Base-by-base conservation (phyloP, 1,139 yeast species). In the Candida mesenterica region DNA sequence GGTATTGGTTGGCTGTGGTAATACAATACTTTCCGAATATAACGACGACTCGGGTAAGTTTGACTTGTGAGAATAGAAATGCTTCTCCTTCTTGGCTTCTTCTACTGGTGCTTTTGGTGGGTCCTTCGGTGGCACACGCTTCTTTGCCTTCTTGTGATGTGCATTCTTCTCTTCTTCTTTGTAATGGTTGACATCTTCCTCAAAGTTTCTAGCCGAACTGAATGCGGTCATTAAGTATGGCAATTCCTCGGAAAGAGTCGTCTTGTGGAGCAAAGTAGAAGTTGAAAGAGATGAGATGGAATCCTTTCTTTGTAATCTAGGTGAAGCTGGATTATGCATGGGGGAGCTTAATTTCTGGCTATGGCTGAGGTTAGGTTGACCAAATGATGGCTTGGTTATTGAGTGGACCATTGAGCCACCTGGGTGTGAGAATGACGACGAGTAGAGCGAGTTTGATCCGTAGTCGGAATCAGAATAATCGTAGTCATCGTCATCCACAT, bases 161-260 rank as follows among this genome's bases (percentile, higher is more conserved):
- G 32, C 30, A 22, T 38, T 36, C n/a, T 43, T 45, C 10, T 49
- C 57, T 18, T 55, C 57, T 33, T 53, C 61, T 31, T 57, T 53
- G 46, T 48, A 66, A 41, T 66, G 72, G 34, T 58, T 59, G 4
- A 75, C 59, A 42, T 75, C 81, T 44, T 71, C 73, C 42, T 73
- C 77, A 12, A 73, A 62, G 25, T 67, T 68, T 41, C 65, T 69
- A 2, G 78, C 80, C 44, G 72, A 71, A 42, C 72, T 68, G 43
- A 77, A 78, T n/a, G 82, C 83, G 12, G 72, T 57, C 73, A 77
- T 63, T 45, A 78, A 57, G 43, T 65, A 70, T 0, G 84, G 84
- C 48, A 78, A 55, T 46, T 77, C 79, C 23, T 76, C 80, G 2
- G 77, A 50, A 4, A 77, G 57, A 2, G 79, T 69, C 1, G 79